Conservation (phyloP, 1,139 yeast species). For the Magnusiomyces paraingens region DNA sequence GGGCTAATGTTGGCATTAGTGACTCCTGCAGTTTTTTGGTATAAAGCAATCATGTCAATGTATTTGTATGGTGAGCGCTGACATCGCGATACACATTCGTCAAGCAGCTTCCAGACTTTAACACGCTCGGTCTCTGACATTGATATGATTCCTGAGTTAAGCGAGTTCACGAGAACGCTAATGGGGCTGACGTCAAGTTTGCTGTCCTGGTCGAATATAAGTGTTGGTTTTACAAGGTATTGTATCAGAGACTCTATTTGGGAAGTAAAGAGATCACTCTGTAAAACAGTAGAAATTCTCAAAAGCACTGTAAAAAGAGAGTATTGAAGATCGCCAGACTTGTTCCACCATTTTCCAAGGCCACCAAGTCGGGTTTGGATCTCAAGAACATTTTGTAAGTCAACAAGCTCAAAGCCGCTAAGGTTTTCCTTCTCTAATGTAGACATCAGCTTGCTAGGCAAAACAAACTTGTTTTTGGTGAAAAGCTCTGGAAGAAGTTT, state of each 20-base stretch:
- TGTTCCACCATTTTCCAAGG: constrained; percentile 59
- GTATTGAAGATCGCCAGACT: constrained; percentile 34
- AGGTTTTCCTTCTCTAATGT: constrained; percentile 18
- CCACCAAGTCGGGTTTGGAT: constrained; percentile 31
- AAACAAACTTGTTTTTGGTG: constrained; percentile 16
- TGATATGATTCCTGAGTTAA: constrained; percentile 13
- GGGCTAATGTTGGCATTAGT: constrained; percentile 47
- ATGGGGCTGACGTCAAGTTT: constrained; percentile 29
- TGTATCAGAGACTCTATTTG: constrained; percentile 39
- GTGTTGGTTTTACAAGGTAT: constrained; percentile 39
- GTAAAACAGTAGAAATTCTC: constrained; percentile 38
- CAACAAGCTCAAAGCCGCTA: constrained; percentile 27
- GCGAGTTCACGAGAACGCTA: constrained; percentile 27
- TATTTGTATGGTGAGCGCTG: constrained; percentile 77
- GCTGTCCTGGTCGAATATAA: constrained; percentile 43
- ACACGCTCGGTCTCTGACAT: constrained; percentile 16
- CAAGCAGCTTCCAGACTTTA: constrained; percentile 54
- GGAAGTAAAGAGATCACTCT: constrained; percentile 33
- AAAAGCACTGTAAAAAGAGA: constrained; percentile 58
- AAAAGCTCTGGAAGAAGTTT: constrained; percentile 22
- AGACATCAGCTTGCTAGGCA: constrained; percentile 21
- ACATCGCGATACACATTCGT: constrained; percentile 66
- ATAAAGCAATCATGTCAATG: constrained; percentile 52
- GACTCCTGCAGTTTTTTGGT: constrained; percentile 15
- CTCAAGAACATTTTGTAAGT: constrained; percentile 29